phyloP scores from a whole-genome alignment of 2,329 filamentous ascomycete species.

The Ceratocystis smalleyi region DNA sequence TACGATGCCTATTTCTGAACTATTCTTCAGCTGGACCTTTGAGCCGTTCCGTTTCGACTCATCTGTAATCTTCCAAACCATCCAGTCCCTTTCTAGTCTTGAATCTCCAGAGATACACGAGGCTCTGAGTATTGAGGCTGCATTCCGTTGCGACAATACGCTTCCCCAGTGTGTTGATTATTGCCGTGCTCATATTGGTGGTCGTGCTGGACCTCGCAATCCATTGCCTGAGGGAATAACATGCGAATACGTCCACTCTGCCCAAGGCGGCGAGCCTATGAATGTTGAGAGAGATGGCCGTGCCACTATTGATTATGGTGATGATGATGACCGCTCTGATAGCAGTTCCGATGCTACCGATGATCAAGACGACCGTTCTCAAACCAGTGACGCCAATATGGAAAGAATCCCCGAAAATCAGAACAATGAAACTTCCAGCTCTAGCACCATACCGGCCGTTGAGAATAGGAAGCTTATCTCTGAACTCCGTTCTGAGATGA shows the following conservation, averaged over 20 bases:
- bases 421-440: conserved; percentile 20
- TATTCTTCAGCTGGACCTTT: neutral
- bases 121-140: conserved; percentile 57
- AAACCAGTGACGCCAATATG: conserved; percentile 16
- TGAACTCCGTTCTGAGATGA: conserved; percentile 53
- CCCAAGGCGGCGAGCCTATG: conserved; percentile 18
- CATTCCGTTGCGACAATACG: conserved; percentile 66
- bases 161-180: conserved; percentile 52
- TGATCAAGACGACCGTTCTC: conserved; percentile 15
- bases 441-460: neutral
- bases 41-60: conserved; percentile 17
- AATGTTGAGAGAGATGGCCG: conserved; percentile 17
- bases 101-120: conserved; percentile 21
- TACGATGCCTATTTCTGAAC: neutral
- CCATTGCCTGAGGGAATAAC: conserved; percentile 39
- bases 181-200: conserved; percentile 46
- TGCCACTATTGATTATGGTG: conserved; percentile 18
- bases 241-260: conserved; percentile 20
- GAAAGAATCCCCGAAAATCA: conserved; percentile 19
- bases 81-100: conserved; percentile 27
- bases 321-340: conserved; percentile 18
- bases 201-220: conserved; percentile 45
- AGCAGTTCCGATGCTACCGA: conserved; percentile 15
- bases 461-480: conserved; percentile 25
- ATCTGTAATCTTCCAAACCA: conserved; percentile 28